Conservation (phyloP, 2,329 filamentous ascomycete species). For the Claviceps monticola region DNA sequence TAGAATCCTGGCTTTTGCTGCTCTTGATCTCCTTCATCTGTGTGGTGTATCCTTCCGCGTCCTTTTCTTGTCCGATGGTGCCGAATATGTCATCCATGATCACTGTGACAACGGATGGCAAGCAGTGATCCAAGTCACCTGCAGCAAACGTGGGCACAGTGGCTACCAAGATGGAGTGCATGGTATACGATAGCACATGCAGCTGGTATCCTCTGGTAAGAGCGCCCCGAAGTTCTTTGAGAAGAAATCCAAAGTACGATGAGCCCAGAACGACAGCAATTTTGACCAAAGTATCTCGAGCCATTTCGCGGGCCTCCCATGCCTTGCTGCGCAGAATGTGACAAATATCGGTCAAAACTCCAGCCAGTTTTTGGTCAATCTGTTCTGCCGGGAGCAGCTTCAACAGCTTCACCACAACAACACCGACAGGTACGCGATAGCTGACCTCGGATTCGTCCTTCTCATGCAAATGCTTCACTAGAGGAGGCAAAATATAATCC, state of each 20-base stretch:
- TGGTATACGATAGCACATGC: conserved; percentile 86
- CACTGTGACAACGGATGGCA: conserved; percentile 62
- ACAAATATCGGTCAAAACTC: conserved; percentile 80
- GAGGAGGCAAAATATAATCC: conserved; percentile 60
- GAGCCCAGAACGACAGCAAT: conserved; percentile 72
- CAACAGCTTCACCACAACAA: conserved; percentile 78
- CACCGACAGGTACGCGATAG: conserved; percentile 76
- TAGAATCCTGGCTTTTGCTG: conserved; percentile 95
- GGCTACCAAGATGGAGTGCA: conserved; percentile 78
- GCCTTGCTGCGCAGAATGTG: conserved; percentile 84
- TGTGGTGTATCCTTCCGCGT: conserved; percentile 86
- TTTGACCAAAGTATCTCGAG: conserved; percentile 73
- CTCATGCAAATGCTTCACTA: conserved; percentile 77
- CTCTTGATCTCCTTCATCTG: conserved; percentile 97
- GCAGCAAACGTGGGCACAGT: conserved; percentile 59
- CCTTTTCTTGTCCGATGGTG: conserved; percentile 83
- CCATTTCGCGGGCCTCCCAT: conserved; percentile 80
- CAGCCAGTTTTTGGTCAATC: conserved; percentile 61
- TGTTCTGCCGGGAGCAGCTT: conserved; percentile 62
- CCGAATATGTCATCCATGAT: conserved; percentile 98
- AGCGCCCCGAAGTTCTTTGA: conserved; percentile 77
- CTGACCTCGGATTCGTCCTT: conserved; percentile 94
- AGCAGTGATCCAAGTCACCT: conserved; percentile 81
- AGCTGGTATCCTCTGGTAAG: conserved; percentile 80
- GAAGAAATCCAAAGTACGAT: conserved; percentile 76